These are phyloP conservation scores for Cicer pinnatifidum DNA, from an alignment of 306 rosid genomes.

Conservation along the genomic window DNA sequence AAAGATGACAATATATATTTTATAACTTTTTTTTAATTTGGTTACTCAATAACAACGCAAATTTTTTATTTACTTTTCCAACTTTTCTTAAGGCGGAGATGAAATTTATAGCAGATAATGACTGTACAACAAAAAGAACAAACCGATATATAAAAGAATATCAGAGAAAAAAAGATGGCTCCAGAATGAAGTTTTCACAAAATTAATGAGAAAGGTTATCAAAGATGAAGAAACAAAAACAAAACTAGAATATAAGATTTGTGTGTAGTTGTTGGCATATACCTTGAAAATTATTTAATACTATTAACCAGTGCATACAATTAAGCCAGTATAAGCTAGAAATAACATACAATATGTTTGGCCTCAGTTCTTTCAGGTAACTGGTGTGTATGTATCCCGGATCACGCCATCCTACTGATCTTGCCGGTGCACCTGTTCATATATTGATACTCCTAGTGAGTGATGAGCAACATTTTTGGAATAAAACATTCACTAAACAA, in stretches of 20 bases:
- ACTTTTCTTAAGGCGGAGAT: not conserved
- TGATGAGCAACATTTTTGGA: not conserved
- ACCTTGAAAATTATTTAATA: not conserved
- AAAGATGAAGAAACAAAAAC: not conserved
- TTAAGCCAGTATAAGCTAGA: slow-evolving; percentile 28
- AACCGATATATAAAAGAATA: not conserved
- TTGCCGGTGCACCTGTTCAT: slow-evolving; percentile 84
- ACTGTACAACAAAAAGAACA: not conserved
- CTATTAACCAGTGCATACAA: not conserved
- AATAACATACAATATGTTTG: slow-evolving; percentile 65
- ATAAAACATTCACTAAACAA: not conserved
- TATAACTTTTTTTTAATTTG: slow-evolving; percentile 2
- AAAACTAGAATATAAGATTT: not conserved
- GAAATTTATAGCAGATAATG: not conserved
- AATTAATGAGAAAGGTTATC: slow-evolving; percentile 2
- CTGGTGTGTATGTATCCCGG: slow-evolving; percentile 89
- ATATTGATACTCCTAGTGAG: not conserved
- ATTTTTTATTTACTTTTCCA: not conserved
- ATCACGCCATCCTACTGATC: slow-evolving; percentile 91
- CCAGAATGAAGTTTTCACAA: slow-evolving; percentile 19
- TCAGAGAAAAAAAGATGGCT: not conserved
- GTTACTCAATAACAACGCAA: not conserved
- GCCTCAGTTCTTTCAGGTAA: slow-evolving; percentile 83
- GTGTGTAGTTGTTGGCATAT: too few species aligned
- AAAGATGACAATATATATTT: not conserved